Percentiles rank a stretch among this genome's conserved stretches.
Evolutionary conservation across 2,329 filamentous ascomycete species (phyloP).

Genomic region (Diatrype stigma): DNA sequence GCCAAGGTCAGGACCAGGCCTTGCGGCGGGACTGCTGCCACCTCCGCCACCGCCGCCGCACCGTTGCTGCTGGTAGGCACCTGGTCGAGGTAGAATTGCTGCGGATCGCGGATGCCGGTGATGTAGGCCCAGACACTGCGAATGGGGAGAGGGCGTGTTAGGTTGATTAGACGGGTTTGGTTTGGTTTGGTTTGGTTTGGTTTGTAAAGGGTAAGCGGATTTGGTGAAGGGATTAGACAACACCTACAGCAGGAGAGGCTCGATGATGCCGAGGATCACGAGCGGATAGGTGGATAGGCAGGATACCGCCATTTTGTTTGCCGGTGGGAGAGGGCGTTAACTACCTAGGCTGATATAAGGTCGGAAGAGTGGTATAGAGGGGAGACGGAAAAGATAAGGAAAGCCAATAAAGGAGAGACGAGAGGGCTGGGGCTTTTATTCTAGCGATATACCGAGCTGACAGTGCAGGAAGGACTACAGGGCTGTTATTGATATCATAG

Average conservation of each 20-base stretch:
- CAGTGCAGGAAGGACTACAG: too few species aligned
- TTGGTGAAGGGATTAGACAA: conserved; percentile 1
- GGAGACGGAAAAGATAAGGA: too few species aligned
- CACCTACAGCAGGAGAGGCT: conserved; percentile 23
- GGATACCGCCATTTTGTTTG: conserved; percentile 16
- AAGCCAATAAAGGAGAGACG: too few species aligned
- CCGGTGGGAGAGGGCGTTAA: too few species aligned
- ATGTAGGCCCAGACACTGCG: conserved; percentile 20
- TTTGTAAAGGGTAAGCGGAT: conserved; percentile 8
- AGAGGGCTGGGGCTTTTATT: too few species aligned
- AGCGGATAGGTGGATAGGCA: conserved; percentile 18
- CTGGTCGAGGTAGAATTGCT: conserved; percentile 24
- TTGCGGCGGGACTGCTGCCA: conserved; percentile 10
- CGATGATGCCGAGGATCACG: conserved; percentile 23
- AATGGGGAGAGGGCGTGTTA: background rate
- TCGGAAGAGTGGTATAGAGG: too few species aligned
- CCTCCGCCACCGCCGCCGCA: too few species aligned
- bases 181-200: too few species aligned
- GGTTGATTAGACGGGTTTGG: too few species aligned
- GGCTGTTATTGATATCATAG: too few species aligned
- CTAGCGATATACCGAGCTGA: too few species aligned
- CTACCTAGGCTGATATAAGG: too few species aligned
- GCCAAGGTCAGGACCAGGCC: conserved; percentile 21
- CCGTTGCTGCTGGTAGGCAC: conserved; percentile 13
- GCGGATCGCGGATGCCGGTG: conserved; percentile 18